Percentiles rank a stretch among this genome's conserved stretches.
phyloP scores from a whole-genome alignment of 2,329 filamentous ascomycete species.

The Berkeleyomyces rouxiae region DNA sequence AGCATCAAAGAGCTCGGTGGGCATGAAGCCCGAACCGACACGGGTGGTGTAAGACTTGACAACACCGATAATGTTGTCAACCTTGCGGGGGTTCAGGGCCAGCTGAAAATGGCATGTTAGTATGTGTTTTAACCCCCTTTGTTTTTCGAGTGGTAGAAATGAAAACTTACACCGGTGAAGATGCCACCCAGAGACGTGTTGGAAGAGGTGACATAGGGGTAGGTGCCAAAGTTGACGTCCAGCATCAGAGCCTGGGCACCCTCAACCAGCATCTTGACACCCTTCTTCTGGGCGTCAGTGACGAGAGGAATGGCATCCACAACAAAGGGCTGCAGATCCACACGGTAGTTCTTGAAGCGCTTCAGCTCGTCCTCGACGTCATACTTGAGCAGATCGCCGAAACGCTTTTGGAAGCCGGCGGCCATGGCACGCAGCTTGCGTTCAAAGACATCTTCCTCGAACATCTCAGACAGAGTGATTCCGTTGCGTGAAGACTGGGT shows the following conservation, averaged over 20 bases:
- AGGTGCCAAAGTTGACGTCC: conserved; percentile 38
- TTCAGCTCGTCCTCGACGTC: conserved; percentile 54
- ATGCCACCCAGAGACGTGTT: conserved; percentile 18
- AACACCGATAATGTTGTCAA: conserved; percentile 43
- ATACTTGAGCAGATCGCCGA: conserved; percentile 46
- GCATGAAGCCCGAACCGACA: conserved; percentile 45
- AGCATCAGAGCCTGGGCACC: conserved; percentile 47
- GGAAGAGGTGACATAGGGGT: conserved; percentile 19
- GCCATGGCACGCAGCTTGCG: conserved; percentile 45
- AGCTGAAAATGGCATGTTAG: conserved; percentile 13
- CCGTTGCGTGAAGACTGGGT: conserved; percentile 37
- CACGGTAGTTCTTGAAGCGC: conserved; percentile 41
- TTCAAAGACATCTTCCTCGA: conserved; percentile 50
- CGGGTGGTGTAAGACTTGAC: conserved; percentile 46
- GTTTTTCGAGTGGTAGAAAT: neutral
- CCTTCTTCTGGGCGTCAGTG: conserved; percentile 38
- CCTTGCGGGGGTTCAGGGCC: conserved; percentile 32
- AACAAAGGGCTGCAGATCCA: conserved; percentile 40
- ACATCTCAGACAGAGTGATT: conserved; percentile 49
- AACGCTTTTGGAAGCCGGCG: conserved; percentile 48
- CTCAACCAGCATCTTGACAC: conserved; percentile 48
- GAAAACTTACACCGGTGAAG: conserved; percentile 16
- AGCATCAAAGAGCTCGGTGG: conserved; percentile 35
- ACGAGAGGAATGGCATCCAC: conserved; percentile 53
- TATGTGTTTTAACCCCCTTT: neutral